Evolutionary conservation across 371 early-diverging fungal species (phyloP).

Genomic region (Zopfochytrium polystomum): DNA sequence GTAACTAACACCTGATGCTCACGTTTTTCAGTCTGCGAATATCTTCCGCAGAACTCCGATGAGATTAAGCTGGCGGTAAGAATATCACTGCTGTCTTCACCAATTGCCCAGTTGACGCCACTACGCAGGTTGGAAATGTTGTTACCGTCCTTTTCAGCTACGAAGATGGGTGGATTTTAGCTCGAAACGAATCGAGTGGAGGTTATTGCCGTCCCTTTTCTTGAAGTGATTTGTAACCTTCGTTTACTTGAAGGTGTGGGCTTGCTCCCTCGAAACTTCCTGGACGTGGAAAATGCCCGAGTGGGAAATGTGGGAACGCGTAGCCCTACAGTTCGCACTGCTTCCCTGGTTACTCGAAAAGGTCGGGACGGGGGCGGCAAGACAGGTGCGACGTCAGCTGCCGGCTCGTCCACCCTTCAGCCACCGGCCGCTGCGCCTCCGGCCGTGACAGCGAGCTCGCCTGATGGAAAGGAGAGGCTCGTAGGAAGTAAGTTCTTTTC

Average conservation of each 20-base stretch:
- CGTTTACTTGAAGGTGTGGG: too few relatives aligned
- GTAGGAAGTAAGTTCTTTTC: slow-evolving; percentile 1
- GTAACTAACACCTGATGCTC: neutral
- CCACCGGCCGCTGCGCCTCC: neutral
- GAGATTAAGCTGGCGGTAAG: slow-evolving; percentile 1
- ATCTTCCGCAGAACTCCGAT: neutral
- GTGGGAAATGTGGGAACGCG: neutral
- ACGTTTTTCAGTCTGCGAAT: neutral
- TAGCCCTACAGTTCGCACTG: neutral
- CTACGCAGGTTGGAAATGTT: neutral
- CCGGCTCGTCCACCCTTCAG: neutral
- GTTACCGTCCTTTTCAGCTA: slow-evolving; percentile 4
- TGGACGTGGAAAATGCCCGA: neutral
- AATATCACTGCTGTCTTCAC: too few relatives aligned
- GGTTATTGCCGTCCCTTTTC: neutral
- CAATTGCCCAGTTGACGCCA: too few relatives aligned
- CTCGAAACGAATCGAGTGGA: slow-evolving; percentile 1
- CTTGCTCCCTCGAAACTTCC: slow-evolving; percentile 4
- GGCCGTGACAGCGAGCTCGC: neutral
- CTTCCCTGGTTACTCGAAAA: neutral
- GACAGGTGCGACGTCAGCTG: neutral
- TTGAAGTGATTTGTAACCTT: too few relatives aligned
- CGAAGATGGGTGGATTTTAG: slow-evolving; percentile 8
- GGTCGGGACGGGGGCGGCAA: neutral
- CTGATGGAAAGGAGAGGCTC: slow-evolving; percentile 3